Evolutionary conservation across 352 stramenopile genomes (phyloP).

Genomic region (Phytophthora pistaciae): DNA sequence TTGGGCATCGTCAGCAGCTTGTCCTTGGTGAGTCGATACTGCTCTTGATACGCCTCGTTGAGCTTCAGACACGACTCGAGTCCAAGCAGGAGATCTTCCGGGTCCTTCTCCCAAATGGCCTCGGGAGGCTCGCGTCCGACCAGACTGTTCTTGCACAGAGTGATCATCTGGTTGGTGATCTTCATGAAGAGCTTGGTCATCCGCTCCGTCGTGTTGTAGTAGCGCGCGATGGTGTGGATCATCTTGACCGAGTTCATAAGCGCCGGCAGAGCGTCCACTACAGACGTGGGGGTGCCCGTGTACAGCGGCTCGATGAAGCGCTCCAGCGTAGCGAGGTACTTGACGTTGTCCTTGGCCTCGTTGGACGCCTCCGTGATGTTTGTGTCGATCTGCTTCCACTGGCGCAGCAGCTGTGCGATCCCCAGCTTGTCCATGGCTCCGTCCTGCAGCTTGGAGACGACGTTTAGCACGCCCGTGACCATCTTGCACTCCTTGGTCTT

Average conservation of each 20-base stretch:
- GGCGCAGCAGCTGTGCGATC: slow-evolving; percentile 64
- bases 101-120: slow-evolving; percentile 82
- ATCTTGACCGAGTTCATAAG: slow-evolving; percentile 93
- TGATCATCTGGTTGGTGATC: slow-evolving; percentile 93
- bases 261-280: slow-evolving; percentile 84
- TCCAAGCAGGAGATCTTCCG: slow-evolving; percentile 64
- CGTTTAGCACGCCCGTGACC: slow-evolving; percentile 84
- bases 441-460: slow-evolving; percentile 85
- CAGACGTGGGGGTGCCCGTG: slow-evolving; percentile 53
- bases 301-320: slow-evolving; percentile 91
- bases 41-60: slow-evolving; percentile 93
- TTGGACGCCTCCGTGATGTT: slow-evolving; percentile 89
- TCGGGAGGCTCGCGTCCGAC: slow-evolving; percentile 63
- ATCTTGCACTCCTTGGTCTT: slow-evolving; percentile 92
- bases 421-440: slow-evolving; percentile 70
- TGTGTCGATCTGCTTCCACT: slow-evolving; percentile 92
- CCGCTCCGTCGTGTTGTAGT: slow-evolving; percentile 91
- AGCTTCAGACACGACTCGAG: slow-evolving; percentile 87
- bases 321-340: slow-evolving; percentile 86
- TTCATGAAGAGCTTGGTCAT: slow-evolving; percentile 94
- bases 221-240: slow-evolving; percentile 90
- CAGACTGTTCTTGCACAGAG: slow-evolving; percentile 78
- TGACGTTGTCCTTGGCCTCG: slow-evolving; percentile 89
- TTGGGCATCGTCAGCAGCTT: slow-evolving; percentile 91
- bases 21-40: slow-evolving; percentile 91